Percentiles rank a stretch among this genome's conserved stretches.
Evolutionary conservation across 2,329 filamentous ascomycete species (phyloP).

Genomic region (Sordariomycetes sp.): DNA sequence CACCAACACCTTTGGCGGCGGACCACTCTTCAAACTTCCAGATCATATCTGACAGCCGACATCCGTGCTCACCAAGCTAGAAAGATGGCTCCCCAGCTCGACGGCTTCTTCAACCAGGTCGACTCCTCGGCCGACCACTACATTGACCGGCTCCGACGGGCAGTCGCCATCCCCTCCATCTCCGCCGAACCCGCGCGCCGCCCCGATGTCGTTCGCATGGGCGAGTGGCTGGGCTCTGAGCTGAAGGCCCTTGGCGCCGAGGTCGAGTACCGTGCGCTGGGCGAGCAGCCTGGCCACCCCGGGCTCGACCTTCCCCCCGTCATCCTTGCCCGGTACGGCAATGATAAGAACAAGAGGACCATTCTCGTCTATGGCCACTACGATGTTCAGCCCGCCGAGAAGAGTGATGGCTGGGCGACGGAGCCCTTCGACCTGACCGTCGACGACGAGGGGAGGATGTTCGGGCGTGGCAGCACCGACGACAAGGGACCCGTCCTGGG

Average conservation of each 20-base stretch:
- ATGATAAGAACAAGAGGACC: slow-evolving; percentile 82
- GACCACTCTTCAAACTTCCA: neutral
- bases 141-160: slow-evolving; percentile 79
- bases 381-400: slow-evolving; percentile 90
- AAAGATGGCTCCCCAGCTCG: slow-evolving; percentile 83
- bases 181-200: slow-evolving; percentile 83
- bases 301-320: slow-evolving; percentile 86
- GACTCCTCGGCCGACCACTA: slow-evolving; percentile 68
- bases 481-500: slow-evolving; percentile 96
- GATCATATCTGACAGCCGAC: slow-evolving; percentile 37
- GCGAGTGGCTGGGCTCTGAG: slow-evolving; percentile 74
- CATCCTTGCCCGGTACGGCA: slow-evolving; percentile 82
- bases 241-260: slow-evolving; percentile 73
- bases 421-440: slow-evolving; percentile 84
- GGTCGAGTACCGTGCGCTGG: slow-evolving; percentile 75
- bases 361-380: slow-evolving; percentile 98
- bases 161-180: slow-evolving; percentile 91
- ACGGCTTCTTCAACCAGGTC: slow-evolving; percentile 87
- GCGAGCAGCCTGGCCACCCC: slow-evolving; percentile 85
- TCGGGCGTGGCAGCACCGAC: slow-evolving; percentile 86
- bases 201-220: slow-evolving; percentile 93
- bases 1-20: slow-evolving; percentile 6
- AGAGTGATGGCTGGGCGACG: slow-evolving; percentile 89
- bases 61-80: slow-evolving; percentile 45
- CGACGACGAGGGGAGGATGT: slow-evolving; percentile 90